These are phyloP conservation scores for Xylariaceae sp. DNA, from an alignment of 2,329 filamentous ascomycete species.

Conservation along the genomic window DNA sequence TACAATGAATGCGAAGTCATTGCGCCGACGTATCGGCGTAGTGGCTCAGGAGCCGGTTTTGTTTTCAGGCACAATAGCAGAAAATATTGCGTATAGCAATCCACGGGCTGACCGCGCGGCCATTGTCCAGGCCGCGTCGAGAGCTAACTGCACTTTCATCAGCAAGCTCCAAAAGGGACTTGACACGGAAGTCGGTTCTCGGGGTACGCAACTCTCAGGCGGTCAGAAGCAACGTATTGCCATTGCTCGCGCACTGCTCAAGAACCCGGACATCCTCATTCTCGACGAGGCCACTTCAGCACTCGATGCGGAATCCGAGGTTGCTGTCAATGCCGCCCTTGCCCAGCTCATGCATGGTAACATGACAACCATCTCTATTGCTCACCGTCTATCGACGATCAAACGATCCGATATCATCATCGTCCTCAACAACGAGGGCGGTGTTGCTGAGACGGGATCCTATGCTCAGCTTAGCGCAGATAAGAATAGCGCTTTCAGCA, in stretches of 20 bases:
- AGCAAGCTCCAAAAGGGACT: constrained; percentile 93
- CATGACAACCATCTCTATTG: constrained; percentile 97
- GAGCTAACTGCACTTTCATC: constrained; percentile 95
- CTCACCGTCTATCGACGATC: constrained; percentile 91
- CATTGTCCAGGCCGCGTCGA: constrained; percentile 78
- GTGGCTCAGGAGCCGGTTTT: constrained; percentile 94
- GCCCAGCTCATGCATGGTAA: constrained; percentile 73
- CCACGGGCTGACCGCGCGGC: constrained; percentile 72
- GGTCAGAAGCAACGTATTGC: constrained; percentile 98
- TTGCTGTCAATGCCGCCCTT: constrained; percentile 87
- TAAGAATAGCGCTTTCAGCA: constrained; percentile 78
- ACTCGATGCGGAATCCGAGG: constrained; percentile 93
- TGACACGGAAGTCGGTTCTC: constrained; percentile 86
- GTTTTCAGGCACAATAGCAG: constrained; percentile 76
- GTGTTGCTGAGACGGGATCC: constrained; percentile 83
- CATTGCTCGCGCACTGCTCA: constrained; percentile 89
- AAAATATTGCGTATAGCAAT: constrained; percentile 88
- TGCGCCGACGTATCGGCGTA: constrained; percentile 87
- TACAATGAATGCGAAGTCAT: constrained; percentile 85
- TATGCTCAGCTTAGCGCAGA: constrained; percentile 71
- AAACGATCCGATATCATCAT: constrained; percentile 94
- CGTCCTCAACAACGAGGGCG: constrained; percentile 78
- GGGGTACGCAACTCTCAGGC: constrained; percentile 88
- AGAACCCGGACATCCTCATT: constrained; percentile 93
- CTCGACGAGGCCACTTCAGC: constrained; percentile 95